Conservation (phyloP, 768 basidiomycete genomes). For the Lactarius trivialis region DNA sequence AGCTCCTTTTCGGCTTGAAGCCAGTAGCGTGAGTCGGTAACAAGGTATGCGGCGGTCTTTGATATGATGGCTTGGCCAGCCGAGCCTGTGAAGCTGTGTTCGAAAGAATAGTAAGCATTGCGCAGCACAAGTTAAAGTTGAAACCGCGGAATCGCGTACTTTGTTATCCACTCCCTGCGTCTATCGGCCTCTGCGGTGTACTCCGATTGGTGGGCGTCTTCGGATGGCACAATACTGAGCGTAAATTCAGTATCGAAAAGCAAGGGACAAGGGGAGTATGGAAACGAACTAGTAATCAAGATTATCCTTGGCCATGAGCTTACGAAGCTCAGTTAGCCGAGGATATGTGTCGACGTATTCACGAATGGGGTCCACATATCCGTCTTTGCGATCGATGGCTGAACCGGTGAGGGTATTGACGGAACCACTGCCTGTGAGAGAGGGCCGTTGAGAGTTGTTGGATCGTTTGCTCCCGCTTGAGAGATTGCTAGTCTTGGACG, state of each 20-base stretch:
- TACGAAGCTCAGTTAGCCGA: slow-evolving; percentile 20
- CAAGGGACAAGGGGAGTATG: not conserved
- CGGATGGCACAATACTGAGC: slow-evolving; percentile 61
- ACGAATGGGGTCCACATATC: slow-evolving; percentile 23
- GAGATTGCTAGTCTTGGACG: slow-evolving; percentile 15
- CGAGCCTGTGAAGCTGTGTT: slow-evolving; percentile 52
- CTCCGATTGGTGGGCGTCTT: slow-evolving; percentile 81
- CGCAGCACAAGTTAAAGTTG: not conserved
- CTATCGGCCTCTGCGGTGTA: slow-evolving; percentile 73
- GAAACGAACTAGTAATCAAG: slow-evolving; percentile 23
- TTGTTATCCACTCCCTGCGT: slow-evolving; percentile 70
- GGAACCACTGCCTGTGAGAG: slow-evolving; percentile 19
- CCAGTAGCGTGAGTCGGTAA: slow-evolving; percentile 83
- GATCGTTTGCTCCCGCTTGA: slow-evolving; percentile 19
- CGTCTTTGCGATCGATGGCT: slow-evolving; percentile 25
- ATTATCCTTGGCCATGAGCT: slow-evolving; percentile 23
- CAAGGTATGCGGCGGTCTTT: slow-evolving; percentile 57
- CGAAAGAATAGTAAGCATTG: not conserved
- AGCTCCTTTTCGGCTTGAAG: slow-evolving; percentile 64
- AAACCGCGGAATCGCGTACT: slow-evolving; percentile 38
- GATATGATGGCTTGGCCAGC: slow-evolving; percentile 70
- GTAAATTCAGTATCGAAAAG: slow-evolving; percentile 9
- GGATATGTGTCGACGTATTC: slow-evolving; percentile 23
- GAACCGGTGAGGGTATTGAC: slow-evolving; percentile 25
- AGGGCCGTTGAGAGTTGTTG: slow-evolving; percentile 16